Evolutionary conservation across 1,284 basidiomycete species (phyloP), one percentile per base, ranked within the genome.

Genomic region (Austroboletus novae-zelandiae): DNA sequence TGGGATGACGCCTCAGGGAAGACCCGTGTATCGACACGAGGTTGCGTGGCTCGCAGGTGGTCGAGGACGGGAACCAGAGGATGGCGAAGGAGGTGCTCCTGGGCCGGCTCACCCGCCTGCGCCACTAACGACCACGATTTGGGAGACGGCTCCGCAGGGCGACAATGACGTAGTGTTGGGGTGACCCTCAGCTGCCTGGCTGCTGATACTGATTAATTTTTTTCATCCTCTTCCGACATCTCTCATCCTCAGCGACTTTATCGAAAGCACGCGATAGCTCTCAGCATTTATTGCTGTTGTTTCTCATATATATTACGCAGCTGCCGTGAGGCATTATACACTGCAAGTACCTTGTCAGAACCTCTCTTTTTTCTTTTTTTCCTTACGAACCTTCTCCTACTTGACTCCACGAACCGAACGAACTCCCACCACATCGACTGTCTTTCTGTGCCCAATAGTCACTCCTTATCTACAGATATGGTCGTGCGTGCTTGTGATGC

Each of bases 101-200:
- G 61, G 53, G 9, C 57, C 59, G 10, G 36, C 55, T 30, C 62
- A 56, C 31, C 43, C 52, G 2, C 62, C 61, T 23, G 36, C 55
- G 9, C 58, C 61, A 14, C 43, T 64, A 11, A 40, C 45, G 32
- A 60, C 64, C 47, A 61, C 56, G 58, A 51, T 62, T 5, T 66
- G 67, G 65, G 67, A 66, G 47, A 27, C 65, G 34, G 41, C 64
- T 27, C n/a, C 65, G 11, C 65, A 54, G 41, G 54, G 56, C n/a
- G 62, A 66, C 29, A 56, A 65, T 31, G 68, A 66, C 39, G 52
- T 70, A n/a, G 63, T 66, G 13, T 51, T 69, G 11, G 67, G 68
- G 37, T 66, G 52, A 68, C 40, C 17, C 3, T 18, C 17, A 6
- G 17, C 17, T 4, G 35, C 29, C 43, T 43, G 18, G 36, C 48